A percentile compares a stretch with the other conserved stretches of the same genome.
phyloP scores from a whole-genome alignment of 2,329 filamentous ascomycete genomes.

The Talaromyces sp. region DNA sequence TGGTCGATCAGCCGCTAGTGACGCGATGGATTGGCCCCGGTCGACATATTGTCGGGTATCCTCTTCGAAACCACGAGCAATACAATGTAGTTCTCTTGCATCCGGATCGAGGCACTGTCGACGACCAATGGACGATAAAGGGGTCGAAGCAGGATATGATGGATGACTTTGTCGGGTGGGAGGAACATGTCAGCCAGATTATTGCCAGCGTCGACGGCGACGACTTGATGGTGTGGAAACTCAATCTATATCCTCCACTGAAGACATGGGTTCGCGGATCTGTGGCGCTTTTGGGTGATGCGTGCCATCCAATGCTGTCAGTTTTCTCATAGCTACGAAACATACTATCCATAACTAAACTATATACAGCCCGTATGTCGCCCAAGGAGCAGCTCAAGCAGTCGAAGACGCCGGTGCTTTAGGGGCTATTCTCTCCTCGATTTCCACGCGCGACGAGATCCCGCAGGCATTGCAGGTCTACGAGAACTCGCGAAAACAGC shows the following conservation, averaged over 20 bases:
- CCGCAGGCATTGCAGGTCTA: conserved; percentile 31
- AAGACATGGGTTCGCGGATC: conserved; percentile 28
- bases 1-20: conserved; percentile 62
- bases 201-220: conserved; percentile 55
- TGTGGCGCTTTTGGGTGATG: conserved; percentile 38
- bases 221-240: conserved; percentile 35
- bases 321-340: conserved; percentile 9
- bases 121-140: conserved; percentile 59
- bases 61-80: conserved; percentile 60
- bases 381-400: conserved; percentile 44
- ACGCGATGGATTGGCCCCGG: conserved; percentile 71
- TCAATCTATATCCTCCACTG: conserved; percentile 29
- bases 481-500: conserved; percentile 32
- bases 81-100: conserved; percentile 62
- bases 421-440: conserved; percentile 27
- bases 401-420: conserved; percentile 38
- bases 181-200: conserved; percentile 54
- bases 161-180: conserved; percentile 57
- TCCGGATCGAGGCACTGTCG: conserved; percentile 57
- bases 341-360: neutral
- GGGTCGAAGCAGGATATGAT: conserved; percentile 59
- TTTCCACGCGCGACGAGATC: conserved; percentile 26
- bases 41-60: conserved; percentile 73
- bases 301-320: conserved; percentile 43
- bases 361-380: conserved; percentile 26